These are phyloP conservation scores for Caryopteris hybrid DNA, from an alignment of 305 asterid species.

Conservation along the genomic window DNA sequence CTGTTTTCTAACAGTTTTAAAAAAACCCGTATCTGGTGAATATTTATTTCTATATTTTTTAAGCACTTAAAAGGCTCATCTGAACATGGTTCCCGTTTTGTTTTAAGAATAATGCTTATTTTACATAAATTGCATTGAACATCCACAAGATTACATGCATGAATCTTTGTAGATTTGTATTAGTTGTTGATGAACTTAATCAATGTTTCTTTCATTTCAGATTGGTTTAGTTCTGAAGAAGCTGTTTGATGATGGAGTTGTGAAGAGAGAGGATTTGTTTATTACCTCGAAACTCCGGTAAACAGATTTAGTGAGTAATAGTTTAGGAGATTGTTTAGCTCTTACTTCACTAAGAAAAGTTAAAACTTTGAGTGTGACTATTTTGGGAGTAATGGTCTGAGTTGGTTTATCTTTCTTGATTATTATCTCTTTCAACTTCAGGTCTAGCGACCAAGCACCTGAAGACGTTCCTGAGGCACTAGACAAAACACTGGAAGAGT, in stretches of 20 bases:
- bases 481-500: slow-evolving; percentile 47
- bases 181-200: neutral
- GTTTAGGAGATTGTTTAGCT: neutral
- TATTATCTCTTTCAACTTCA: too few species aligned
- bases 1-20: neutral
- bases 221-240: slow-evolving; percentile 73
- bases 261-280: slow-evolving; percentile 81
- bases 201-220: slow-evolving; percentile 23
- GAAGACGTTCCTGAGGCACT: slow-evolving; percentile 71
- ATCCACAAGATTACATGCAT: neutral
- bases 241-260: slow-evolving; percentile 74
- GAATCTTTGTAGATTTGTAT: neutral
- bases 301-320: neutral
- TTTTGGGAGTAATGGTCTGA: too few species aligned
- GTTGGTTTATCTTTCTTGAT: too few species aligned
- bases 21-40: neutral
- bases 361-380: neutral
- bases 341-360: neutral
- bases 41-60: neutral
- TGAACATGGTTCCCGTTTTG: neutral
- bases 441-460: too few species aligned
- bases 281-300: slow-evolving; percentile 69
- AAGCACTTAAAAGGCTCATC: neutral
- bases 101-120: neutral
- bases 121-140: neutral